phyloP scores from a whole-genome alignment of 441 rosid genomes.

The Lepidium campestre region DNA sequence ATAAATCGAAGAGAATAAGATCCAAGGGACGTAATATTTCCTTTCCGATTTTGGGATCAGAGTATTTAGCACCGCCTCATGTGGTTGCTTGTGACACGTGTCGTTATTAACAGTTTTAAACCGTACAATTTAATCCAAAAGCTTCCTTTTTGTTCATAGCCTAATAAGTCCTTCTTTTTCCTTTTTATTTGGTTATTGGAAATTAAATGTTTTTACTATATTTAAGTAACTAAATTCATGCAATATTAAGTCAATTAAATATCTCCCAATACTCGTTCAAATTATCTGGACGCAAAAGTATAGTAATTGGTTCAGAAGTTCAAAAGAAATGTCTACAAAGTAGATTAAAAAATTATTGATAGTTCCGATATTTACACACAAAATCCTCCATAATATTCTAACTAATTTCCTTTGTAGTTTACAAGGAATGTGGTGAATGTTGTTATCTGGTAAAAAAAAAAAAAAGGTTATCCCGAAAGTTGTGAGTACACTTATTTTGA shows the following conservation, averaged over 20 bases:
- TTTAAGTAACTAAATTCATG: background rate
- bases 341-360: background rate
- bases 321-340: background rate
- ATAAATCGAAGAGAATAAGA: background rate
- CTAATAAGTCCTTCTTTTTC: background rate
- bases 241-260: background rate
- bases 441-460: background rate
- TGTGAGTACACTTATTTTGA: background rate
- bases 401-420: background rate
- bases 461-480: background rate
- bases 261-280: too few species aligned
- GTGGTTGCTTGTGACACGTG: slow-evolving; percentile 19
- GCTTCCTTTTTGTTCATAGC: background rate
- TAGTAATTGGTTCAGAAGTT: background rate
- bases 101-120: slow-evolving; percentile 10
- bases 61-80: slow-evolving; percentile 27
- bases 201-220: background rate
- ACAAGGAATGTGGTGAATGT: background rate
- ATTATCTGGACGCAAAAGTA: background rate
- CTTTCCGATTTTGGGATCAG: slow-evolving; percentile 4
- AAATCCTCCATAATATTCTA: background rate
- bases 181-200: background rate
- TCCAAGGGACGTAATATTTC: background rate
- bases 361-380: background rate
- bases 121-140: slow-evolving; percentile 13